Percentiles rank a stretch among this genome's conserved stretches.
Evolutionary conservation across 139 green algal genomes (phyloP).

Genomic region (Picochlorum sp.): DNA sequence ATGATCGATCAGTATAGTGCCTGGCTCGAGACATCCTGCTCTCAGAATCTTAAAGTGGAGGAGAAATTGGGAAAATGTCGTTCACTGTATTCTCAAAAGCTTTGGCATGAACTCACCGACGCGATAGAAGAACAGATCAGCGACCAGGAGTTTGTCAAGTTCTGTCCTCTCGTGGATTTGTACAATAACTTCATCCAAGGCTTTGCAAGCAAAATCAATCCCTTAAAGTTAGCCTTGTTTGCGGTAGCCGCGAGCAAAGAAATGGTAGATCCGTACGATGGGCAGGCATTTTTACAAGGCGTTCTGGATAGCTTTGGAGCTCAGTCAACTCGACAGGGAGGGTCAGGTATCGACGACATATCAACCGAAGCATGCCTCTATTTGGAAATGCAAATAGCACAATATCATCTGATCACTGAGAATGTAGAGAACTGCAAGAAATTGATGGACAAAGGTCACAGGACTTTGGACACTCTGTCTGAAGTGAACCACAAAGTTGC

Average conservation of each 20-base stretch:
- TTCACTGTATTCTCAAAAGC: constrained; percentile 76
- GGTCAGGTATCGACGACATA: constrained; percentile 3
- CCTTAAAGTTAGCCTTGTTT: constrained; percentile 83
- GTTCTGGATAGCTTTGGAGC: constrained; percentile 50
- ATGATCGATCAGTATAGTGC: not conserved
- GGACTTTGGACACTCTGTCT: constrained; percentile 39
- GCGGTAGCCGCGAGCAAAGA: constrained; percentile 37
- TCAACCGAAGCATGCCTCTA: constrained; percentile 77
- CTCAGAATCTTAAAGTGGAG: constrained; percentile 33
- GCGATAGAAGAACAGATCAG: constrained; percentile 57
- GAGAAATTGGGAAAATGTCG: constrained; percentile 41
- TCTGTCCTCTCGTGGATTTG: constrained; percentile 38
- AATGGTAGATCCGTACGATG: constrained; percentile 16
- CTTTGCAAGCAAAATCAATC: constrained; percentile 88
- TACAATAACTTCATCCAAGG: constrained; percentile 84
- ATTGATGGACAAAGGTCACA: constrained; percentile 43
- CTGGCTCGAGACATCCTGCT: not conserved
- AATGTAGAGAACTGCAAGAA: constrained; percentile 65
- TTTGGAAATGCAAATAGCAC: constrained; percentile 80
- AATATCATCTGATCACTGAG: constrained; percentile 58
- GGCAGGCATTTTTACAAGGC: constrained; percentile 48
- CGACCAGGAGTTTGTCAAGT: constrained; percentile 23
- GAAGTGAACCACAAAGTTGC: constrained; percentile 81
- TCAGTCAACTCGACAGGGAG: not conserved
- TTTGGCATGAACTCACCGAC: constrained; percentile 96